Evolutionary conservation across 75 land plant genomes (phyloP).

Genomic region (Pinus albicaulis): DNA sequence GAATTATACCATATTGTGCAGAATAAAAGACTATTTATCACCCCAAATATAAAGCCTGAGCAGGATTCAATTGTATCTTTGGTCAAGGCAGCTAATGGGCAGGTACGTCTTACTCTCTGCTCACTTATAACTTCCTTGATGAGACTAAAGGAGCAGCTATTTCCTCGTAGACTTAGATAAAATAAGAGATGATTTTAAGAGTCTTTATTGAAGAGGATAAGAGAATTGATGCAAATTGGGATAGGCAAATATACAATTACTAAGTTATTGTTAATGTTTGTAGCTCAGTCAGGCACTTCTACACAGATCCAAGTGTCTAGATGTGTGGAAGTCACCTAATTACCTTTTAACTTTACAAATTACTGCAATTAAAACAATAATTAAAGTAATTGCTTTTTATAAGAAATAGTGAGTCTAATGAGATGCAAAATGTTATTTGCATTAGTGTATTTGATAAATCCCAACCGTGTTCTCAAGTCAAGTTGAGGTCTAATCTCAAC

Average conservation of each 20-base stretch:
- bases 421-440: too few species aligned
- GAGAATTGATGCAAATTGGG: not conserved
- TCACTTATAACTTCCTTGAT: not conserved
- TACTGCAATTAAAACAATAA: too few species aligned
- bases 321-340: too few species aligned
- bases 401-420: too few species aligned
- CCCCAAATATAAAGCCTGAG: constrained; percentile 67
- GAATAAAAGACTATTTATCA: constrained; percentile 61
- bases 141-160: not conserved
- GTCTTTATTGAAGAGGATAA: not conserved
- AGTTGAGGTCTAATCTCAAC: too few species aligned
- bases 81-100: constrained; percentile 81
- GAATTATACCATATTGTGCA: constrained; percentile 20
- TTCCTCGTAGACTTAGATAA: not conserved
- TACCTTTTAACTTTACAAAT: too few species aligned
- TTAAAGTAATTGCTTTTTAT: too few species aligned
- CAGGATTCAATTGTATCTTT: constrained; percentile 50
- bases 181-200: not conserved
- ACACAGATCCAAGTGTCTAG: too few species aligned
- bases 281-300: too few species aligned
- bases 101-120: constrained; percentile 31
- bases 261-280: not conserved
- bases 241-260: not conserved
- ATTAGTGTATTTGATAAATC: too few species aligned
- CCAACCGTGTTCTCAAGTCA: too few species aligned